Evolutionary conservation across 768 basidiomycete species (phyloP), one percentile per base, ranked within the genome.

Genomic region (Mycena albidolilacea): DNA sequence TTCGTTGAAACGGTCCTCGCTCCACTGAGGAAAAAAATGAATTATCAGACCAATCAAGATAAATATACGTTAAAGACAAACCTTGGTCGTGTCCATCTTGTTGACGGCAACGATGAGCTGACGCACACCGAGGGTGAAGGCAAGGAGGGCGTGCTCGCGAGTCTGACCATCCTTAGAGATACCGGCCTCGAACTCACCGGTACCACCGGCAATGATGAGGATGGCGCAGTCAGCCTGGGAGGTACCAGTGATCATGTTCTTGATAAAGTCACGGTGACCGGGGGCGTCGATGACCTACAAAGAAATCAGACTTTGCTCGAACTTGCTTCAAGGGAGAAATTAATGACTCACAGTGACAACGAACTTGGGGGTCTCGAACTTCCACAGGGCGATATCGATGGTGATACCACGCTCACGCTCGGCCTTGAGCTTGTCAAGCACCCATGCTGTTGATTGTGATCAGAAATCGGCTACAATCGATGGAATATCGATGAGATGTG

Each of bases 381-480:
- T 99, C 98, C 97, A 99, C 85, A 99, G 96, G 76, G 97, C 97
- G 85, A 99, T 99, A 91, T 99, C 97, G 84, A 99, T 99, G 81
- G 97, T 99, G 90, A 99, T 99, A 93, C 98, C 98, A 93, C 98
- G 97, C 91, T 99, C 98, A 88, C 98, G 97, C 92, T 99, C 98
- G 80, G 98, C 98, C 93, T 99, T 99, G 79, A 99, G 95, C 89
- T 98, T 99, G 91, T 99, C 98, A 81, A 99, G 96, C 78, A 99
- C 98, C 97, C 97, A 98, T 76, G 97, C 96, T 98, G 82, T 54
- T 54, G 52, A 11, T 71, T 78, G 78, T 80, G 81, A 76, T 76
- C 67, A 75, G 76, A 68, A 79, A 82, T 64, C 67, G 79, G 66
- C 68, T 70, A 72, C 69, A 71, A 62, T 67, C 66, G 76, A 75